A percentile compares a stretch with the other conserved stretches of the same genome.
Conservation (phyloP, 2,329 filamentous ascomycete genomes). For the Chaetomium sp. region DNA sequence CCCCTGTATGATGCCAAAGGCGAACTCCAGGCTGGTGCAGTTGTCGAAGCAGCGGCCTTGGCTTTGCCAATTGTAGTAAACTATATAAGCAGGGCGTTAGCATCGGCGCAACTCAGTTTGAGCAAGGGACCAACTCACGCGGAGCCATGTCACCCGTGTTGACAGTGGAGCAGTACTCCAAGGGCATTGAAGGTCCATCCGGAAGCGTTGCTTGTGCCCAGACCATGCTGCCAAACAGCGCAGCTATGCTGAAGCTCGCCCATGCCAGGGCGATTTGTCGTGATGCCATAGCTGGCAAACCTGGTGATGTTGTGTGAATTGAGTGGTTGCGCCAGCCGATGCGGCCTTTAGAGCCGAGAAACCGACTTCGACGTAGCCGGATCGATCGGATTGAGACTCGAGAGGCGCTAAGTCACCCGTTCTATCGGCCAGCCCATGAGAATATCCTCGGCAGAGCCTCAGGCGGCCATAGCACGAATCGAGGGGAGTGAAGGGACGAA, state of each 20-base stretch:
- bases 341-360: neutral
- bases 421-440: slow-evolving; percentile 20
- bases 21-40: slow-evolving; percentile 57
- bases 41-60: slow-evolving; percentile 67
- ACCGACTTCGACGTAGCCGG: too few relatives aligned
- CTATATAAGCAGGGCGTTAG: slow-evolving; percentile 40
- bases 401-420: slow-evolving; percentile 4
- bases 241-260: slow-evolving; percentile 30
- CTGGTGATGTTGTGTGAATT: slow-evolving; percentile 10
- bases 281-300: slow-evolving; percentile 28
- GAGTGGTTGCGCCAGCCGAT: neutral
- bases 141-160: slow-evolving; percentile 48
- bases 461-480: slow-evolving; percentile 20
- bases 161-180: slow-evolving; percentile 50
- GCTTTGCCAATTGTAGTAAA: slow-evolving; percentile 63
- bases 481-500: neutral
- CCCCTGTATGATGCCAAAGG: slow-evolving; percentile 68
- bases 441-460: slow-evolving; percentile 8
- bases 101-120: neutral
- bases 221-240: slow-evolving; percentile 33
- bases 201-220: slow-evolving; percentile 22
- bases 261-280: slow-evolving; percentile 27
- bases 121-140: slow-evolving; percentile 43
- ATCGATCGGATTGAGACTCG: neutral
- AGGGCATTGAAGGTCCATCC: slow-evolving; percentile 37